Evolutionary conservation across 2,329 filamentous ascomycete species (phyloP), one percentile per base, ranked within the genome.

Genomic region (Huntiella omanensis): DNA sequence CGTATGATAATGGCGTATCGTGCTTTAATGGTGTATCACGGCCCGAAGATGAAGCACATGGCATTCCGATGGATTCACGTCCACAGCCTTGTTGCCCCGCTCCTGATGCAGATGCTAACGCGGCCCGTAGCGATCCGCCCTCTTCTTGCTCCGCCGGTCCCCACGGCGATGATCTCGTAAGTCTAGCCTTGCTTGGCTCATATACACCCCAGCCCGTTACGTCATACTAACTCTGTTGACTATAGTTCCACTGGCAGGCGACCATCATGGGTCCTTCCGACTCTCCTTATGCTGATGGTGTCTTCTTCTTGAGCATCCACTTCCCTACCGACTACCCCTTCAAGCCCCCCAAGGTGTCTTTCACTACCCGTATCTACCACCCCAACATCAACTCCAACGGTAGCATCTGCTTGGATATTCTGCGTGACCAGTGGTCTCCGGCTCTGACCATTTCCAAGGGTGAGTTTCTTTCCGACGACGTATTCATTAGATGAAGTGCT

Each of bases 301-400:
- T 98, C 57, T 98, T 98, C 75, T 98, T 98, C 78, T 77, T 98
- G 55, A 80, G 83, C 56, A 98, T 98, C 62, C 86, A 95, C 69
- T 96, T 98, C 74, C 91, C 91, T 56, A 98, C 91, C 73, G 91
- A 98, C 73, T 98, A 98, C 68, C 91, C 91, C 37, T 98, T 98
- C 76, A 98, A 98, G 81, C 91, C 91, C 53, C 91, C 91, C 57
- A 98, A 98, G 77, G 87, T 98, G 68, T 95, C 95, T 81, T 98
- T 98, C 76, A 96, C 86, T 58, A 98, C 91, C 54, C 83, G 88
- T 62, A 96, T 98, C 71, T 98, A 98, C 66, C 91, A 98, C 70
- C 91, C 91, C 59, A 98, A 98, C 70, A 98, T 98, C 85, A 98
- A 96, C 65, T 64, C 77, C 51, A 50, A 73, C 87, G 91, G 91